These are phyloP conservation scores for Aegilops tauschii DNA, from an alignment of 176 grass and related monocot species.

Conservation along the genomic window DNA sequence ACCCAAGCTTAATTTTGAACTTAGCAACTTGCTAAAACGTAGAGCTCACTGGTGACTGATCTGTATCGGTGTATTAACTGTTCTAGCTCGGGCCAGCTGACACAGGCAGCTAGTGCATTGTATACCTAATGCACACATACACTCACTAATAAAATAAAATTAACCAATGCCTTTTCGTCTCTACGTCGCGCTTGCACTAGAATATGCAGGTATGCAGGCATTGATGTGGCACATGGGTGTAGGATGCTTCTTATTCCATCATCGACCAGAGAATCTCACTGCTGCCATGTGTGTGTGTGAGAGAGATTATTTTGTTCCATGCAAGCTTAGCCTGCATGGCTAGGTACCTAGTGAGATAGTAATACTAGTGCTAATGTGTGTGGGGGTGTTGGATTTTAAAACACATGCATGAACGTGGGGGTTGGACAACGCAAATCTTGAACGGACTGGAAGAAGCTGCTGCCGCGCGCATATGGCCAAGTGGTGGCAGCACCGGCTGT, in stretches of 20 bases:
- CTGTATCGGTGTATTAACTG: background rate
- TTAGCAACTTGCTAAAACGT: background rate
- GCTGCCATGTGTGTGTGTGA: background rate
- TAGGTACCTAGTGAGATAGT: background rate
- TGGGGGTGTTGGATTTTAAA: slow-evolving; percentile 28
- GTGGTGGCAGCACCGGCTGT: background rate
- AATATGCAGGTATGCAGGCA: background rate
- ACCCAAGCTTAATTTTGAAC: background rate
- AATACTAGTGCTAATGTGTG: background rate
- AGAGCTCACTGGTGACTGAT: background rate
- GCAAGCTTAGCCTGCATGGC: background rate
- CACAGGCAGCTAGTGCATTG: background rate
- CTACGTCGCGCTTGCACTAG: slow-evolving; percentile 12
- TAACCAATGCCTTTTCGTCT: background rate
- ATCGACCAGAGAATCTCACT: slow-evolving; percentile 49
- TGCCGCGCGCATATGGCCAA: slow-evolving; percentile 34
- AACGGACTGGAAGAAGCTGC: background rate
- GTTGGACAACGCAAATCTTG: background rate
- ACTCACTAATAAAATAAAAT: background rate
- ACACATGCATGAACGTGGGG: slow-evolving; percentile 37
- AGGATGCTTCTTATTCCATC: slow-evolving; percentile 68
- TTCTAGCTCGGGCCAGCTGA: background rate
- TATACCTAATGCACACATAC: background rate
- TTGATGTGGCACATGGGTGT: slow-evolving; percentile 41
- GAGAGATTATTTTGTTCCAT: background rate